phyloP scores from a whole-genome alignment of 2,329 filamentous ascomycete species.

The Mycocentrospora acerina region DNA sequence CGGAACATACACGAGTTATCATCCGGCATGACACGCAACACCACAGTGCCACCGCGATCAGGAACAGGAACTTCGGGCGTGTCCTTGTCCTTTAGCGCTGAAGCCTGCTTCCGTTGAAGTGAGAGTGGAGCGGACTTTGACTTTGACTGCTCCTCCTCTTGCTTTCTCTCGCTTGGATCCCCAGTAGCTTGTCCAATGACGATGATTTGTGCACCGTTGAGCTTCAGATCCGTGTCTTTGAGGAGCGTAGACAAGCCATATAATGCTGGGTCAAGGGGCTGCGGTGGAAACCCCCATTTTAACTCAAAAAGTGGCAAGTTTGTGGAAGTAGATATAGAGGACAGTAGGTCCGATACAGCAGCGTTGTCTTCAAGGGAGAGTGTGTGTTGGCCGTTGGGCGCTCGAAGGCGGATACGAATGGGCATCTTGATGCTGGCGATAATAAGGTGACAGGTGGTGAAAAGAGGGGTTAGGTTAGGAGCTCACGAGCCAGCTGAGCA shows the following conservation, averaged over 20 bases:
- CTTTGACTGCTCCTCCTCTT: slow-evolving; percentile 14
- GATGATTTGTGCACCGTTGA: slow-evolving; percentile 71
- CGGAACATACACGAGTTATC: slow-evolving; percentile 96
- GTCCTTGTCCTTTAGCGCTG: slow-evolving; percentile 58
- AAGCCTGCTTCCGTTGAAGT: slow-evolving; percentile 47
- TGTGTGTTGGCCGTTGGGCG: slow-evolving; percentile 70
- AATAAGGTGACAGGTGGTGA: slow-evolving; percentile 15
- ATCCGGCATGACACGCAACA: slow-evolving; percentile 92
- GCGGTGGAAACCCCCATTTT: slow-evolving; percentile 83
- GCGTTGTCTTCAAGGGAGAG: slow-evolving; percentile 69
- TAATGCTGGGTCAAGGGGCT: slow-evolving; percentile 62
- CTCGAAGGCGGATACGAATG: slow-evolving; percentile 76
- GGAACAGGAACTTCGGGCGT: slow-evolving; percentile 63
- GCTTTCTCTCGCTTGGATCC: slow-evolving; percentile 26
- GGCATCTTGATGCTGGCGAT: slow-evolving; percentile 28
- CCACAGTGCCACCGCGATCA: slow-evolving; percentile 58
- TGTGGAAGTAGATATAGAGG: slow-evolving; percentile 64
- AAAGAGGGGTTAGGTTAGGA: slow-evolving; percentile 13
- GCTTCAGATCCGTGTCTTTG: slow-evolving; percentile 59
- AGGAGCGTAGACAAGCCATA: slow-evolving; percentile 54
- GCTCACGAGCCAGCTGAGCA: too few species aligned
- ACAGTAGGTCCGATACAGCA: slow-evolving; percentile 62
- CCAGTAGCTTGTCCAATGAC: slow-evolving; percentile 53
- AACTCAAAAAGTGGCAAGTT: slow-evolving; percentile 68
- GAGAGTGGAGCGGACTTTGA: slow-evolving; percentile 38